Percentiles rank a stretch among this genome's conserved stretches.
phyloP scores from a whole-genome alignment of 2,329 filamentous ascomycete species.

The Dothidotthia symphoricarpi region DNA sequence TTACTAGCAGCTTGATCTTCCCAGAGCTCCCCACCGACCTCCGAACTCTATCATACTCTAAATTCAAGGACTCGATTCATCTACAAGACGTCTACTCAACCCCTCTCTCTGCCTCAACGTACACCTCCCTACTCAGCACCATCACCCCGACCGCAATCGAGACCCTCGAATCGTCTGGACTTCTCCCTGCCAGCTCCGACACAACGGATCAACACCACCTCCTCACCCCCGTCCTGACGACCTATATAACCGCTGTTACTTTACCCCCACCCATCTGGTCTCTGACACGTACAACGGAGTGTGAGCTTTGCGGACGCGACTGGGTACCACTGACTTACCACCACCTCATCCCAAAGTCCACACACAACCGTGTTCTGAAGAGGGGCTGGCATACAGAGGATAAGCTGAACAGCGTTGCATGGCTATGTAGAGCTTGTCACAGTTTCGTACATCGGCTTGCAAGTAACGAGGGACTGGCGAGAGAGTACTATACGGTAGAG shows the following conservation, averaged over 20 bases:
- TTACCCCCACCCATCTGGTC: slow-evolving; percentile 64
- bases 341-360: slow-evolving; percentile 76
- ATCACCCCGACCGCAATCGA: slow-evolving; percentile 64
- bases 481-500: slow-evolving; percentile 71
- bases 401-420: slow-evolving; percentile 76
- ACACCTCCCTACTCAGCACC: slow-evolving; percentile 50
- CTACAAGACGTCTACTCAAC: slow-evolving; percentile 58
- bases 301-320: slow-evolving; percentile 73
- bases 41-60: slow-evolving; percentile 60
- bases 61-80: slow-evolving; percentile 49
- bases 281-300: slow-evolving; percentile 55
- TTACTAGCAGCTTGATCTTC: slow-evolving; percentile 70
- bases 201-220: slow-evolving; percentile 50
- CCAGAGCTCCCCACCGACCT: slow-evolving; percentile 61
- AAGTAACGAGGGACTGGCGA: slow-evolving; percentile 73
- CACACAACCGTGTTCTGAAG: slow-evolving; percentile 74
- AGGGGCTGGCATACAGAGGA: slow-evolving; percentile 76
- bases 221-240: slow-evolving; percentile 61
- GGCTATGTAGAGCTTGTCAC: slow-evolving; percentile 83
- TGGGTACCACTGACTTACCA: slow-evolving; percentile 81
- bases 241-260: slow-evolving; percentile 60
- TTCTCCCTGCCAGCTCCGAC: slow-evolving; percentile 52
- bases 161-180: slow-evolving; percentile 64
- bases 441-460: slow-evolving; percentile 75
- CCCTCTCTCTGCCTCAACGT: slow-evolving; percentile 54